A percentile compares a stretch with the other conserved stretches of the same genome.
These are phyloP conservation scores for Arthrobotrys sinensis DNA, from an alignment of 2,329 filamentous ascomycete species.

Conservation along the genomic window DNA sequence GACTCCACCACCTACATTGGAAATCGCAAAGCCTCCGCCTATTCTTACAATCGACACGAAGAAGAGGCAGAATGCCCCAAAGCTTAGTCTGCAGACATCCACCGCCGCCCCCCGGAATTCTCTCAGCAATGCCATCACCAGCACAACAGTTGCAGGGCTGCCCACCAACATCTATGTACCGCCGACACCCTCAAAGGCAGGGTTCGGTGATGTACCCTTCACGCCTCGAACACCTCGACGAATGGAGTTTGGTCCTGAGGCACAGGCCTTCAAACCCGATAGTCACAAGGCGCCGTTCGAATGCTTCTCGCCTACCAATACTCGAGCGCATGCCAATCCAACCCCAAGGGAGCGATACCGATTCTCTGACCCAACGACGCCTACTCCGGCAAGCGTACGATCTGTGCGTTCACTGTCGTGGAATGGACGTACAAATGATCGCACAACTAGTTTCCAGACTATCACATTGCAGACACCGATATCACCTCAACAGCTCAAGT, in stretches of 20 bases:
- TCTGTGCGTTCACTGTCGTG: constrained; percentile 51
- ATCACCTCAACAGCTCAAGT: constrained; percentile 29
- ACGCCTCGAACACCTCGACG: constrained; percentile 24
- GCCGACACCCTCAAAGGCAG: constrained; percentile 50
- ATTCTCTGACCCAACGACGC: constrained; percentile 52
- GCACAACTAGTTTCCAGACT: neutral
- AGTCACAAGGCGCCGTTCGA: constrained; percentile 17
- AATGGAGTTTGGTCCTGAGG: constrained; percentile 4
- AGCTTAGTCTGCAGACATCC: constrained; percentile 47
- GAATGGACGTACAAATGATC: constrained; percentile 33
- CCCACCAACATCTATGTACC: constrained; percentile 58
- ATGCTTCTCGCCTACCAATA: constrained; percentile 20
- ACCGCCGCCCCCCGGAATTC: neutral
- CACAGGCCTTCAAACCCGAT: neutral
- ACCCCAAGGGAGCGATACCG: constrained; percentile 36
- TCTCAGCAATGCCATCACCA: constrained; percentile 36
- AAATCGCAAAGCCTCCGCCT: constrained; percentile 7
- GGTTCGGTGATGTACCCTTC: constrained; percentile 31
- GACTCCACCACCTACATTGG: constrained; percentile 15
- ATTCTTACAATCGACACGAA: constrained; percentile 9
- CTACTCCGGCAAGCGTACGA: constrained; percentile 40
- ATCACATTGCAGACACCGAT: constrained; percentile 27
- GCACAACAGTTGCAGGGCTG: constrained; percentile 50
- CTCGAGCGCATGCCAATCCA: constrained; percentile 12
- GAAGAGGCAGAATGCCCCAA: constrained; percentile 37